Conservation (phyloP, 441 rosid species). For the Syzygium malaccense region DNA sequence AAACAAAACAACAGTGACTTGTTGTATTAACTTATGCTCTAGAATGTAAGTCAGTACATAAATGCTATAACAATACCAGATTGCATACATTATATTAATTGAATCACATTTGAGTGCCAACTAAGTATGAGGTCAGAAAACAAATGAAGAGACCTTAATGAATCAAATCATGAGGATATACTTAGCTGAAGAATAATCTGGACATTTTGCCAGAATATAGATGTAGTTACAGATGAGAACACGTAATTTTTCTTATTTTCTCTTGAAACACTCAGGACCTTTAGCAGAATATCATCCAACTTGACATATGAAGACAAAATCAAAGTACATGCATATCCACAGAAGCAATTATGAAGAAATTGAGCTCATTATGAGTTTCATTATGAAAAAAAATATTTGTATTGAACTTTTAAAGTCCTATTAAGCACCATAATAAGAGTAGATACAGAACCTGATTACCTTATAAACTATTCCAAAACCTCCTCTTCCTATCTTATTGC, state of each 20-base stretch:
- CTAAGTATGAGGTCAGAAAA: not conserved
- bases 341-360: not conserved
- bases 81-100: not conserved
- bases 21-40: not conserved
- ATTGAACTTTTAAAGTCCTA: not conserved
- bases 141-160: not conserved
- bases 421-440: not conserved
- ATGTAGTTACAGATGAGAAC: not conserved
- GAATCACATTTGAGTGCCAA: not conserved
- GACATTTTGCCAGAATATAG: not conserved
- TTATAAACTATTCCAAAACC: constrained; percentile 74
- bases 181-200: not conserved
- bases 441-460: constrained; percentile 24
- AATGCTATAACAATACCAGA: not conserved
- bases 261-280: not conserved
- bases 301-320: not conserved
- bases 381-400: not conserved
- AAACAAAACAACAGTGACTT: not conserved
- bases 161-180: not conserved
- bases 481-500: constrained; percentile 56
- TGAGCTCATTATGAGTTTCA: not conserved
- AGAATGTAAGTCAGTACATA: not conserved
- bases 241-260: not conserved
- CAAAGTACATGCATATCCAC: not conserved
- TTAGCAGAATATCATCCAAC: not conserved